Evolutionary conservation across 352 stramenopile genomes (phyloP).

Genomic region (Pythium coloratum): DNA sequence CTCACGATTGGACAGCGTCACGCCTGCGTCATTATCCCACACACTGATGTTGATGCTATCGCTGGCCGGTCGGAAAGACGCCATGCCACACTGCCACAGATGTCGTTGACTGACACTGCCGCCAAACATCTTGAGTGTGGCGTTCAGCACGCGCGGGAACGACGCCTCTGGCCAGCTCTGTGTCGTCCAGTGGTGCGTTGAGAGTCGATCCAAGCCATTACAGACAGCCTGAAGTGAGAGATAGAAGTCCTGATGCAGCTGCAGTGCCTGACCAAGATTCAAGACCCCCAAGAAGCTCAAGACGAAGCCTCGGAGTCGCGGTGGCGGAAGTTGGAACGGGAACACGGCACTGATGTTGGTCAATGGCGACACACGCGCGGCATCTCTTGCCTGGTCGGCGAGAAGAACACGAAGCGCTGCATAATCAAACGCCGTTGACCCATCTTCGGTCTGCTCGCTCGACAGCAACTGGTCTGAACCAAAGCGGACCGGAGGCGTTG

Average conservation of each 20-base stretch:
- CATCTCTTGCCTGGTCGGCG: constrained; percentile 30
- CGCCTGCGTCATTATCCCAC: constrained; percentile 77
- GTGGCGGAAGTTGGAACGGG: constrained; percentile 36
- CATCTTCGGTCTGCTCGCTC: background rate
- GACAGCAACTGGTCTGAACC: constrained; percentile 28
- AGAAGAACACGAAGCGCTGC: constrained; percentile 26
- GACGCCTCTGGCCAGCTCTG: constrained; percentile 55
- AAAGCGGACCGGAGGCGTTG: constrained; percentile 37
- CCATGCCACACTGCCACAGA: constrained; percentile 69
- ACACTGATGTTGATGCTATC: constrained; percentile 57
- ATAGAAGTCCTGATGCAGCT: constrained; percentile 38
- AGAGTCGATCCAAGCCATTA: constrained; percentile 49
- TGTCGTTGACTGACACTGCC: constrained; percentile 45
- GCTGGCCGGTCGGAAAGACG: constrained; percentile 39
- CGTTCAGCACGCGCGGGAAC: constrained; percentile 44
- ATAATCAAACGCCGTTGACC: constrained; percentile 29
- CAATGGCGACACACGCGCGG: constrained; percentile 11
- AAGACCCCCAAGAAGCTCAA: constrained; percentile 65
- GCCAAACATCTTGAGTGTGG: constrained; percentile 54
- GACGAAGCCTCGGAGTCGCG: constrained; percentile 56
- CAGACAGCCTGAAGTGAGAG: constrained; percentile 52
- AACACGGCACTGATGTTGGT: constrained; percentile 21
- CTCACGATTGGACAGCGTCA: constrained; percentile 49
- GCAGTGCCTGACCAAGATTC: constrained; percentile 50
- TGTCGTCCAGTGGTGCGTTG: constrained; percentile 60